Percentiles rank a stretch among this genome's conserved stretches.
Conservation (phyloP, 2,329 filamentous ascomycete species). For the Stylonectria norvegica region DNA sequence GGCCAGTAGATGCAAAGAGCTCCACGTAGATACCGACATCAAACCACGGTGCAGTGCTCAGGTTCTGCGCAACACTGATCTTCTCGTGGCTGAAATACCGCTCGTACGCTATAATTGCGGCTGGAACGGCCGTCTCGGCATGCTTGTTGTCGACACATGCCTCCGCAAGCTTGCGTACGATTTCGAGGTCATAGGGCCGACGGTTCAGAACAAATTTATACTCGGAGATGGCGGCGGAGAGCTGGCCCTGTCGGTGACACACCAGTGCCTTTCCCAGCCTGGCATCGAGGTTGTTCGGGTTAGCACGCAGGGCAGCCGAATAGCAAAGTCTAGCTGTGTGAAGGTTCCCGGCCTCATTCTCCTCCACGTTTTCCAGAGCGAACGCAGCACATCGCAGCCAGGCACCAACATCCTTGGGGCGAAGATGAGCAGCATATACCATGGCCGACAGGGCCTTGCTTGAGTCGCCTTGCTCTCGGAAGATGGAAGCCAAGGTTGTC, state of each 20-base stretch:
- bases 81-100: conserved; percentile 44
- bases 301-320: conserved; percentile 56
- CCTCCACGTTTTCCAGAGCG: conserved; percentile 48
- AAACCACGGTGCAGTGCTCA: conserved; percentile 61
- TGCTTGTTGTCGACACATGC: conserved; percentile 52
- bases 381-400: conserved; percentile 60
- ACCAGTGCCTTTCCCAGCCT: conserved; percentile 58
- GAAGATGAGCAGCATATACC: conserved; percentile 60
- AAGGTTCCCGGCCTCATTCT: conserved; percentile 47
- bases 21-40: conserved; percentile 85
- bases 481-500: conserved; percentile 59
- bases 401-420: conserved; percentile 55
- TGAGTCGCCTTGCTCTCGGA: conserved; percentile 56
- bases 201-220: conserved; percentile 54
- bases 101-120: conserved; percentile 48
- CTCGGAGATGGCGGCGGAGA: conserved; percentile 52
- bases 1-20: conserved; percentile 63
- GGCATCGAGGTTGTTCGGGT: conserved; percentile 55
- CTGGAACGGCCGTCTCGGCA: conserved; percentile 34
- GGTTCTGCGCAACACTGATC: conserved; percentile 29
- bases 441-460: conserved; percentile 57
- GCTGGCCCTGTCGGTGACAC: conserved; percentile 53
- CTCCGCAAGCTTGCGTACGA: conserved; percentile 55
- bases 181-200: conserved; percentile 50
- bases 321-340: conserved; percentile 58